Base-by-base conservation (phyloP, 164 flowering plant species). In the Amborella trichopoda region DNA sequence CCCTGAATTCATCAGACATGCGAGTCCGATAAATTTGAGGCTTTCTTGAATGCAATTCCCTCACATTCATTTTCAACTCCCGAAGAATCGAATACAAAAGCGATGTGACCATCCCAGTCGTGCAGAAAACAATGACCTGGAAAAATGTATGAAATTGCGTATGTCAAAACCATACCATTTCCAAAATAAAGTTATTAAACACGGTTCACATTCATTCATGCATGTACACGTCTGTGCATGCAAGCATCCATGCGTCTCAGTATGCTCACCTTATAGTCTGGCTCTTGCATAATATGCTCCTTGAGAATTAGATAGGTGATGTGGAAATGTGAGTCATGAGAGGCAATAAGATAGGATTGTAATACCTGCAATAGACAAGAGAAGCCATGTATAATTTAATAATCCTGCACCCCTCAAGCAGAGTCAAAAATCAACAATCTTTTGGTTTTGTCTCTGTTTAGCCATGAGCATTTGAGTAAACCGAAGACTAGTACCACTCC, bases 71-170 rank as follows among this genome's bases (percentile, higher is more conserved):
- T 55, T 74, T 78, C 89, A 88, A 63, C 69, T 72, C 91, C 9
- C 71, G 80, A 13, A 93, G 73, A 50, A 93, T 75, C 40, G 59
- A 60, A 52, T 49, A 83, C 67, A 81, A 25, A 27, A 93, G 81
- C 32, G 96, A 78, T 37, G 96, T 76, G 59, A 79, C 70, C 96
- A 88, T 81, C 44, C 79, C 88, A 54, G 95, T 88, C 56, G 86
- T 63, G 62, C 95, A 88, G 59, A 93, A 93, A 34, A 91, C 70
- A 66, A 91, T 75, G 28, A 84, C 84, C 99, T 91, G 80, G 39
- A 37, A 22, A 23, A 50, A n/a, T n/a, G n/a, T n/a, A n/a, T n/a
- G n/a, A n/a, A n/a, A n/a, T n/a, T n/a, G n/a, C n/a, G n/a, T n/a
- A n/a, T n/a, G n/a, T n/a, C n/a, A n/a, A n/a, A n/a, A n/a, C n/a